A percentile compares a stretch with the other conserved stretches of the same genome.
phyloP scores from a whole-genome alignment of 495 filamentous ascomycete genomes.

The Trichoderma erinaceum region DNA sequence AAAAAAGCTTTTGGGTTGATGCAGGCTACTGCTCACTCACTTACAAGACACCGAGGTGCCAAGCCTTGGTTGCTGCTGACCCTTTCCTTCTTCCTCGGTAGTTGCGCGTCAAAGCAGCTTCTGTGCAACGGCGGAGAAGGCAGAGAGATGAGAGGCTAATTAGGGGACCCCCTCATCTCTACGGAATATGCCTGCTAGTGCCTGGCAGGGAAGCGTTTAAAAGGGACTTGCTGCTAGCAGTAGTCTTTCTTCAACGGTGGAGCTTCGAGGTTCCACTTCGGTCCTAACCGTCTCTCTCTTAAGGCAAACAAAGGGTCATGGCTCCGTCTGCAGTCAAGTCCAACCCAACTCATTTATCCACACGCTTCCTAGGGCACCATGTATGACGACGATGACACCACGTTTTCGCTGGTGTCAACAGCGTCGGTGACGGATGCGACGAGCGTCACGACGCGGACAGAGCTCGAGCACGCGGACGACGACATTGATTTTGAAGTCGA shows the following conservation, averaged over 20 bases:
- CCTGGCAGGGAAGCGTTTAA: neutral
- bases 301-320: slow-evolving; percentile 13
- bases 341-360: neutral
- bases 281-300: slow-evolving; percentile 13
- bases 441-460: slow-evolving; percentile 8
- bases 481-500: neutral
- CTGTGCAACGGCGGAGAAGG: neutral
- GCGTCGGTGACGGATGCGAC: slow-evolving; percentile 10
- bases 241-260: slow-evolving; percentile 3
- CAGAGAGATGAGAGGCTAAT: neutral
- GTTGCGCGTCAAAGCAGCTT: neutral
- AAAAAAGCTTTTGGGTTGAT: neutral
- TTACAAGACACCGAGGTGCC: neutral
- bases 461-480: neutral
- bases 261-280: slow-evolving; percentile 11
- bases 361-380: slow-evolving; percentile 10
- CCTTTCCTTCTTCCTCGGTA: neutral
- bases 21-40: too few relatives aligned
- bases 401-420: slow-evolving; percentile 13
- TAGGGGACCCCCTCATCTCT: slow-evolving; percentile 2
- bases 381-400: slow-evolving; percentile 13
- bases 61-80: neutral
- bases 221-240: neutral
- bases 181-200: slow-evolving; percentile 14
- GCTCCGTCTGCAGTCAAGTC: slow-evolving; percentile 5